phyloP scores from a whole-genome alignment of 2,329 filamentous ascomycete species.

The Tolypocladium endophyticum region DNA sequence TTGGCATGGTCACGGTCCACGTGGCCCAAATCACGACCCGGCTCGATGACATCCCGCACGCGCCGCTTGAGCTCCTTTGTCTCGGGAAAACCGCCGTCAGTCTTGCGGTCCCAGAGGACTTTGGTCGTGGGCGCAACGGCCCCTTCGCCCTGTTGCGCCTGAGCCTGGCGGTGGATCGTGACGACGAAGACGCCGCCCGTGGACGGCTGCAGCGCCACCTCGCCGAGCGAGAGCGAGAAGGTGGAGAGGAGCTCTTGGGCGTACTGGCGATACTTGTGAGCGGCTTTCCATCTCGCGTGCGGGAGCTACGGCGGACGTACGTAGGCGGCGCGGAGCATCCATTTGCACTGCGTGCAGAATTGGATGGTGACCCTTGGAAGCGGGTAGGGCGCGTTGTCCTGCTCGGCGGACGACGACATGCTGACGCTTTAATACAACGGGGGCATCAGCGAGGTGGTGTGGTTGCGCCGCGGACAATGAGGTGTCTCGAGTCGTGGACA shows the following conservation, averaged over 20 bases:
- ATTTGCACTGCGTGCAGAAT: constrained; percentile 90
- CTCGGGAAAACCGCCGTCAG: constrained; percentile 84
- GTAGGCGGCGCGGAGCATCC: constrained; percentile 80
- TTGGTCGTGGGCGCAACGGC: constrained; percentile 15
- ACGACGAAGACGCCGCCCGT: constrained; percentile 80
- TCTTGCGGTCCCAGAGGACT: constrained; percentile 78
- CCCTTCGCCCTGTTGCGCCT: background rate
- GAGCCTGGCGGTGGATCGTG: constrained; percentile 34
- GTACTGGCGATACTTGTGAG: constrained; percentile 42
- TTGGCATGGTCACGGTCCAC: constrained; percentile 47
- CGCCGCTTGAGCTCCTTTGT: constrained; percentile 83
- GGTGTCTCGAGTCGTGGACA: too few species aligned
- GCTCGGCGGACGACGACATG: background rate
- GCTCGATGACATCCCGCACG: constrained; percentile 74
- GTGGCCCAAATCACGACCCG: constrained; percentile 69
- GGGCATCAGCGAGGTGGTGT: background rate
- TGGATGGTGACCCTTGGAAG: constrained; percentile 71
- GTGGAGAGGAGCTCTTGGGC: constrained; percentile 93
- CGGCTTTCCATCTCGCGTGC: background rate
- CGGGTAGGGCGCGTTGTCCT: background rate
- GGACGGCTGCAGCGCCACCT: constrained; percentile 75
- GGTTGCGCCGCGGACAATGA: background rate
- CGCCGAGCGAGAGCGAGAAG: constrained; percentile 72
- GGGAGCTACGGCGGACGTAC: constrained; percentile 28
- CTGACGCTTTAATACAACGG: background rate